Conservation (phyloP, 1,284 basidiomycete genomes). For the Athelia psychrophila region DNA sequence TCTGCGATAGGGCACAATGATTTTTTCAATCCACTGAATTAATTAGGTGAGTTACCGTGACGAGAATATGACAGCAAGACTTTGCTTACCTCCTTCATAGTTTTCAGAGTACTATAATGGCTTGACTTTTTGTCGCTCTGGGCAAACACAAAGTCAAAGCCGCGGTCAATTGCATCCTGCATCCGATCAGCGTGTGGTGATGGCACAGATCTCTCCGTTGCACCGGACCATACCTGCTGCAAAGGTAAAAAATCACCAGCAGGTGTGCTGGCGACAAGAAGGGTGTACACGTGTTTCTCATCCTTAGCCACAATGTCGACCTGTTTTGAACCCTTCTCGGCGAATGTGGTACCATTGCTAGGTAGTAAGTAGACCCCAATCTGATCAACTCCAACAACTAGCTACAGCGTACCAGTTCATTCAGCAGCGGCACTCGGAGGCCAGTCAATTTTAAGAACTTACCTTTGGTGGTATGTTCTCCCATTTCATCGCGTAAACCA, state of each 20-base stretch:
- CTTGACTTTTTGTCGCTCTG: constrained; percentile 14
- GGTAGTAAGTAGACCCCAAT: constrained; percentile 17
- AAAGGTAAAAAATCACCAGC: constrained; percentile 25
- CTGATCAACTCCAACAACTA: constrained; percentile 22
- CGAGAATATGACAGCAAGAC: no score
- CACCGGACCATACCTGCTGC: constrained; percentile 25
- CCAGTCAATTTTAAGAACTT: no score
- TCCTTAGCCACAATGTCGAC: constrained; percentile 23
- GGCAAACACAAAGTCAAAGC: constrained; percentile 19
- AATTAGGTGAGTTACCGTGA: no score
- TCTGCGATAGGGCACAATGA: constrained; percentile 14
- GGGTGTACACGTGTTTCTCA: constrained; percentile 26
- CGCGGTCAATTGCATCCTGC: constrained; percentile 8
- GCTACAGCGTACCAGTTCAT: constrained; percentile 5
- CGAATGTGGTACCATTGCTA: constrained; percentile 16
- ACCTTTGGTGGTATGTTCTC: constrained; percentile 13
- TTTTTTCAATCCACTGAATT: constrained; percentile 11
- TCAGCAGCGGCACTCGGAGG: no score
- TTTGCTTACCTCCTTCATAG: constrained; percentile 11
- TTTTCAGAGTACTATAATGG: constrained; percentile 16
- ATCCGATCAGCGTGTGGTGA: constrained; percentile 9
- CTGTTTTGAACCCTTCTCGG: constrained; percentile 17
- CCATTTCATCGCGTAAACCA: constrained; percentile 16
- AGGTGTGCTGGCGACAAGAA: constrained; percentile 21
- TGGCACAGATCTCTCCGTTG: constrained; percentile 15